A percentile compares a stretch with the other conserved stretches of the same genome.
Evolutionary conservation across 176 grass and related monocot species (phyloP).

Genomic region (Eragrostis nindensis): DNA sequence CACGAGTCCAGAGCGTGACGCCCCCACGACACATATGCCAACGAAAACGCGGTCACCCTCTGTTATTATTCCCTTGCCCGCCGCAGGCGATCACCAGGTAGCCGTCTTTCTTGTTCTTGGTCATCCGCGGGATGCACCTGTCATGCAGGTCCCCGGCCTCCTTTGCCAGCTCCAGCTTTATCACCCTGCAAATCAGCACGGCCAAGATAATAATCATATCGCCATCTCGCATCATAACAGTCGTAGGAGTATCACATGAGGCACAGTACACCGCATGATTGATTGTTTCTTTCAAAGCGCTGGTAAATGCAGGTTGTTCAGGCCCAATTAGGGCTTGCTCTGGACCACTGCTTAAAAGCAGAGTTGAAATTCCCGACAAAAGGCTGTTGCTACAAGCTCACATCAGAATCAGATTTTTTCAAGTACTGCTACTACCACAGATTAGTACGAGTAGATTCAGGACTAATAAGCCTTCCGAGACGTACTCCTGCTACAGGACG

Average conservation of each 20-base stretch:
- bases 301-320: conserved; percentile 19
- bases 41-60: neutral
- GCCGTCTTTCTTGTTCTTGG: conserved; percentile 59
- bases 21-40: neutral
- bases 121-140: conserved; percentile 71
- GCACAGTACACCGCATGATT: neutral
- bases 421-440: neutral
- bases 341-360: conserved; percentile 23
- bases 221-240: neutral
- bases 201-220: neutral
- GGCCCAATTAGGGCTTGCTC: neutral
- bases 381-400: conserved; percentile 11
- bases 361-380: conserved; percentile 38
- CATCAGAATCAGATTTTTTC: neutral
- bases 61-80: conserved; percentile 48
- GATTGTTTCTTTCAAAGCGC: neutral
- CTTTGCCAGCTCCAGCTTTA: conserved; percentile 57
- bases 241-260: conserved; percentile 8
- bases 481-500: neutral
- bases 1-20: neutral
- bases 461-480: conserved; percentile 11
- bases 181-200: conserved; percentile 49
- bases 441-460: neutral
- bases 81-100: conserved; percentile 53
- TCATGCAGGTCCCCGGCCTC: conserved; percentile 60